A percentile compares a stretch with the other conserved stretches of the same genome.
Evolutionary conservation across 2,329 filamentous ascomycete genomes (phyloP).

Genomic region (Botryotinia globosa): DNA sequence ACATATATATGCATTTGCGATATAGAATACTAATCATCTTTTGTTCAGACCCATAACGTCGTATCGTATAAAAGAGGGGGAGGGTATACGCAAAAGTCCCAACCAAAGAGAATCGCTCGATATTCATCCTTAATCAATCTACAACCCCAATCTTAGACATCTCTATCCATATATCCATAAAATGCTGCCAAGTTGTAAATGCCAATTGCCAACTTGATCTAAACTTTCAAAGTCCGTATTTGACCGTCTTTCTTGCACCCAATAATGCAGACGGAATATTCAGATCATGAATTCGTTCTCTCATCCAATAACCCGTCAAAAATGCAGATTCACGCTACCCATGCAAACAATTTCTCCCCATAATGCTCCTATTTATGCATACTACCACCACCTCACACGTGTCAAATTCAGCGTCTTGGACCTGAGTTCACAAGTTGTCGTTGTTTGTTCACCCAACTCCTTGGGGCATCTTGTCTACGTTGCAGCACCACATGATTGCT

Average conservation of each 20-base stretch:
- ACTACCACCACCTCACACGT: background rate
- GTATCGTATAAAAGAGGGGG: slow-evolving; percentile 7
- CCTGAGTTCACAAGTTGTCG: slow-evolving; percentile 61
- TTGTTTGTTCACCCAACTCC: slow-evolving; percentile 84
- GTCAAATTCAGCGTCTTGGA: slow-evolving; percentile 29
- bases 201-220: background rate
- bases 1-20: background rate
- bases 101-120: slow-evolving; percentile 15
- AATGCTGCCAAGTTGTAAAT: slow-evolving; percentile 6
- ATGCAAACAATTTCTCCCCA: background rate
- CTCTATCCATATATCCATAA: slow-evolving; percentile 22
- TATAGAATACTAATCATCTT: slow-evolving; percentile 6
- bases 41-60: slow-evolving; percentile 6
- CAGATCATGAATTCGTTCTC: slow-evolving; percentile 17
- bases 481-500: slow-evolving; percentile 80
- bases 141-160: slow-evolving; percentile 18
- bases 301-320: slow-evolving; percentile 5
- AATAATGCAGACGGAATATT: slow-evolving; percentile 9
- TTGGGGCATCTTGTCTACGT: slow-evolving; percentile 68
- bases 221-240: slow-evolving; percentile 1
- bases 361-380: background rate
- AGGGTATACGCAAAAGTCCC: slow-evolving; percentile 16
- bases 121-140: slow-evolving; percentile 19
- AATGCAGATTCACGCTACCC: slow-evolving; percentile 9
- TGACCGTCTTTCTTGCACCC: background rate